Evolutionary conservation across 2,329 filamentous ascomycete genomes (phyloP).

Genomic region (Penicillium polonicum): DNA sequence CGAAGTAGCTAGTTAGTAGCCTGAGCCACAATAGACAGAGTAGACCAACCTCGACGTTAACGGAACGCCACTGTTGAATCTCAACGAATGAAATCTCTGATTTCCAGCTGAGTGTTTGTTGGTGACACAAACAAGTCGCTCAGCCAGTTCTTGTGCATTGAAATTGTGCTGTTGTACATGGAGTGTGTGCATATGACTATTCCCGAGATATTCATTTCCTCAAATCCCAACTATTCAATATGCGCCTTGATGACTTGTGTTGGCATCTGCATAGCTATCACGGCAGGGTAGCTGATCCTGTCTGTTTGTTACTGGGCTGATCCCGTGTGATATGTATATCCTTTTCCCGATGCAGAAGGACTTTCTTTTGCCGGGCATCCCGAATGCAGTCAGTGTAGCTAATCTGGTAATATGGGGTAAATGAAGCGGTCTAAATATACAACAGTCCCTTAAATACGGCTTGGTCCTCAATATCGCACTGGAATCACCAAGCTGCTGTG

Average conservation of each 20-base stretch:
- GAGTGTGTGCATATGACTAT: not conserved
- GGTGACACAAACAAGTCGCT: not conserved
- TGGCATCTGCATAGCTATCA: not conserved
- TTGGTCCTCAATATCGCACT: not conserved
- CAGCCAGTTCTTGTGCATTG: not conserved
- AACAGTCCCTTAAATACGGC: slow-evolving; percentile 2
- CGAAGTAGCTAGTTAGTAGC: not conserved
- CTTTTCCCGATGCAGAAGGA: slow-evolving; percentile 9
- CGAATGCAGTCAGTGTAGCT: slow-evolving; percentile 17
- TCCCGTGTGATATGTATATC: not conserved
- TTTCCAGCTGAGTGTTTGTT: not conserved
- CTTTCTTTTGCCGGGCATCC: slow-evolving; percentile 5
- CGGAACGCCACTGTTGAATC: not conserved
- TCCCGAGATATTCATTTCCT: not conserved
- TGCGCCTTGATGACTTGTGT: not conserved
- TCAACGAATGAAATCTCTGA: not conserved
- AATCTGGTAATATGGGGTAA: not conserved
- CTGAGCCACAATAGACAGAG: not conserved
- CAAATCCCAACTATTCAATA: not conserved
- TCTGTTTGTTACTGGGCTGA: not conserved
- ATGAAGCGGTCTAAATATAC: not conserved
- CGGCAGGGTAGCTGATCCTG: not conserved
- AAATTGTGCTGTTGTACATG: not conserved
- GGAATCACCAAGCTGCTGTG: not conserved
- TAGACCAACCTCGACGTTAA: not conserved